Conservation (phyloP, 2,329 filamentous ascomycete species). For the Epichloe festucae region DNA sequence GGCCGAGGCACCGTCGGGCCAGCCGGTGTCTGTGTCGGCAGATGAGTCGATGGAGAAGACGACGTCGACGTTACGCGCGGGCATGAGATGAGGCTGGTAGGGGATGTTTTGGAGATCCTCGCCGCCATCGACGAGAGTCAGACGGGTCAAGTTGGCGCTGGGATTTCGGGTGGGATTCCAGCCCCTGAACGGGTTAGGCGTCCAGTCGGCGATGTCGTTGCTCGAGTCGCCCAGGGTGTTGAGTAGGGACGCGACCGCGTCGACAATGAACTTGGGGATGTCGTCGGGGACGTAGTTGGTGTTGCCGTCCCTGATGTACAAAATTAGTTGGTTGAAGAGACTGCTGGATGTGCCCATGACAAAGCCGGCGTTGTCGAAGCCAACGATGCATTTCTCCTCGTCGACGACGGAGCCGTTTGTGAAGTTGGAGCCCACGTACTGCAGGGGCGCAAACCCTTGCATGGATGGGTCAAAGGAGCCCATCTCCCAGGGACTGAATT, state of each 20-base stretch:
- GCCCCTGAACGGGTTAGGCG: conserved; percentile 44
- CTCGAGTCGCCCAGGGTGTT: conserved; percentile 40
- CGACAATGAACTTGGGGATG: conserved; percentile 28
- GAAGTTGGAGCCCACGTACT: conserved; percentile 48
- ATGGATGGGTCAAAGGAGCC: conserved; percentile 50
- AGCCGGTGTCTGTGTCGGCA: conserved; percentile 44
- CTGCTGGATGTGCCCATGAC: conserved; percentile 73
- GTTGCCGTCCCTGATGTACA: conserved; percentile 49
- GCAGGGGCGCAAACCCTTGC: conserved; percentile 44
- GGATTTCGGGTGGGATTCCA: conserved; percentile 35
- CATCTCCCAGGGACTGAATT: conserved; percentile 54
- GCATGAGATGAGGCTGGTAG: conserved; percentile 47
- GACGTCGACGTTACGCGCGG: conserved; percentile 42
- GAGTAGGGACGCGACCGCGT: conserved; percentile 38
- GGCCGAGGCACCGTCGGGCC: conserved; percentile 48
- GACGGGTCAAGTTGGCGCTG: conserved; percentile 30
- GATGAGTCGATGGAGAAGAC: conserved; percentile 53
- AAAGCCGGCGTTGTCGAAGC: conserved; percentile 70
- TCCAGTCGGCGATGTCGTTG: conserved; percentile 64
- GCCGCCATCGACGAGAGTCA: conserved; percentile 71
- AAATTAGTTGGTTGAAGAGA: conserved; percentile 59
- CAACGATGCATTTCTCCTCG: conserved; percentile 36
- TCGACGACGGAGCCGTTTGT: conserved; percentile 31
- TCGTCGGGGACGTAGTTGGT: conserved; percentile 36
- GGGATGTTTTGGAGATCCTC: conserved; percentile 72